These are phyloP conservation scores for Debaryomyces maramus DNA, from an alignment of 805 yeast genomes.

Conservation along the genomic window DNA sequence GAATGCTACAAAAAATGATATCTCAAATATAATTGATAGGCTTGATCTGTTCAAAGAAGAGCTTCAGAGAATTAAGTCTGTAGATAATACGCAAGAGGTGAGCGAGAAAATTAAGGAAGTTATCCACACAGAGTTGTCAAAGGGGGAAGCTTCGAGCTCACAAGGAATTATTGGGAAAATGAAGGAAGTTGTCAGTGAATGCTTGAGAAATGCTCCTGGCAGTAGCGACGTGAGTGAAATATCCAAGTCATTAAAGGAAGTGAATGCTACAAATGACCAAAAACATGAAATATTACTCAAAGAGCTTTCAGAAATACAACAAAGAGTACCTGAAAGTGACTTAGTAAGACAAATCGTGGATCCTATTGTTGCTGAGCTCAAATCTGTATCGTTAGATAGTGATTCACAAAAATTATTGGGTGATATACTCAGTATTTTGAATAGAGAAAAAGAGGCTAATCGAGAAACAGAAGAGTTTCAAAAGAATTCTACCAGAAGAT, in stretches of 20 bases:
- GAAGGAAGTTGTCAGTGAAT: background rate
- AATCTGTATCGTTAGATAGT: conserved; percentile 22
- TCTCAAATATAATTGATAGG: conserved; percentile 18
- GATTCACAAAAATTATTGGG: conserved; percentile 1
- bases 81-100: background rate
- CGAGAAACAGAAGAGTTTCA: background rate
- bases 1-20: conserved; percentile 34
- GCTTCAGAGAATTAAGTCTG: background rate
- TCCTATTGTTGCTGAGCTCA: conserved; percentile 27
- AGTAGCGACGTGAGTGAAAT: background rate
- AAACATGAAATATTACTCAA: background rate
- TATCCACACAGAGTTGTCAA: background rate
- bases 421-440: background rate
- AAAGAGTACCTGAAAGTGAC: conserved; percentile 14
- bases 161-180: background rate
- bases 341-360: conserved; percentile 19
- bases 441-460: conserved; percentile 1
- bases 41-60: conserved; percentile 14
- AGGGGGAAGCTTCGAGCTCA: background rate
- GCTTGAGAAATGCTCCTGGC: background rate
- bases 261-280: background rate
- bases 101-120: background rate
- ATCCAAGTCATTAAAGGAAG: background rate
- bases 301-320: conserved; percentile 1
- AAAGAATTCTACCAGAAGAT: background rate